Evolutionary conservation across 768 basidiomycete genomes (phyloP), one percentile per base, ranked within the genome.

Genomic region (Auriculariales sp.): DNA sequence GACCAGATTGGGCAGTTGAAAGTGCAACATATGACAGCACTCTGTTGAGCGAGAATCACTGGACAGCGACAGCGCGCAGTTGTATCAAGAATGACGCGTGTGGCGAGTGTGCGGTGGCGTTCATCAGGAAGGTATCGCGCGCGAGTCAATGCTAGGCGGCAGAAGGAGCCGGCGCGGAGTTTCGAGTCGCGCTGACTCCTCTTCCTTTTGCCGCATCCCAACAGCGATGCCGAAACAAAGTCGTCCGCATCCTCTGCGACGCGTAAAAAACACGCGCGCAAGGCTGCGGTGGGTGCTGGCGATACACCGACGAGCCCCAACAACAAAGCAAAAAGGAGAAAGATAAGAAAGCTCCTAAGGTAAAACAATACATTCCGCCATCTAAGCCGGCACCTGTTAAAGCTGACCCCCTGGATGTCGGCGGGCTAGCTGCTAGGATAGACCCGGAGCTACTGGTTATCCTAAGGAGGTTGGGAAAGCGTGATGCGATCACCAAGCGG

Each of bases 211-310:
- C n/a, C n/a, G n/a, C n/a, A n/a, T n/a, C n/a, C n/a, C n/a, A n/a
- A n/a, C n/a, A n/a, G n/a, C 50, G 28, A 74, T 74, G 72, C 55
- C 53, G 17, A 77, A 77, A 55, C 59, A 62, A 89, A 86, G 60
- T 85, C 84, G 3, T 93, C 89, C 3, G 90, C 91, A 22, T 72
- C 80, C 0, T 79, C 87, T 1, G 88, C 68, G 3, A 97, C 93
- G 7, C 78, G 92, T 52, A 95, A 94, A 71, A 98, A 95, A 64
- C 88, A 94, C 61, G 85, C 85, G 14, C 78, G 83, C 53, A 92
- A 85, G 60, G 73, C 78, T 1, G 69, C 69, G 14, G 68, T 35
- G 24, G 64, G 57, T n/a, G 58, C 58, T 17, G n/a, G n/a, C n/a
- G 49, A 54, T n/a, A 59, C 59, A n/a, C n/a, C n/a, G n/a, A n/a